Conservation (phyloP, 2,329 filamentous ascomycete genomes). For the Hypocrella siamensis region DNA sequence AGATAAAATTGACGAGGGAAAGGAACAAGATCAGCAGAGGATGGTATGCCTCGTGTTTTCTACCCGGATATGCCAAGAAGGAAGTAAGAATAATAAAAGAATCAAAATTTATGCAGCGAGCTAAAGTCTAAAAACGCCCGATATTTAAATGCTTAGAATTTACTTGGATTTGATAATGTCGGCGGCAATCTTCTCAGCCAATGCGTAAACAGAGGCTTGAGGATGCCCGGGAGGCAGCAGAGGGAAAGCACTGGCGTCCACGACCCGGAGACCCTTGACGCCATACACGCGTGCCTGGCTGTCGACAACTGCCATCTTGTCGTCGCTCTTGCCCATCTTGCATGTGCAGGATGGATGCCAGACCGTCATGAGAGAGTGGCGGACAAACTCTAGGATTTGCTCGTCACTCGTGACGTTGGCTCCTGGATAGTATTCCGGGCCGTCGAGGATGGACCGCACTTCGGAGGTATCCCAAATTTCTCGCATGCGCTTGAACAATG, state of each 20-base stretch:
- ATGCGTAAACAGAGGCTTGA: slow-evolving; percentile 8
- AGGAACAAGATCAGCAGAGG: no score
- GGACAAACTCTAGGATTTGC: slow-evolving; percentile 21
- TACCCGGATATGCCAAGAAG: no score
- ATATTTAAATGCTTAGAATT: no score
- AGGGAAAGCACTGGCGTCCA: slow-evolving; percentile 39
- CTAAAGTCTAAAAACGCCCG: no score
- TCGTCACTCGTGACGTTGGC: slow-evolving; percentile 20
- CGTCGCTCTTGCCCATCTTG: slow-evolving; percentile 19
- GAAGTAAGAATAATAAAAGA: no score
- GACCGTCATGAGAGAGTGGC: slow-evolving; percentile 9
- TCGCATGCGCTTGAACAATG: slow-evolving; percentile 22
- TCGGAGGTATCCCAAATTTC: slow-evolving; percentile 14
- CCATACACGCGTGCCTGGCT: slow-evolving; percentile 38
- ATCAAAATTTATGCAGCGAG: no score
- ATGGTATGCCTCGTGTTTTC: no score
- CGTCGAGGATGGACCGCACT: slow-evolving; percentile 14
- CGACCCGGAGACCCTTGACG: slow-evolving; percentile 37
- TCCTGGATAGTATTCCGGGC: slow-evolving; percentile 22
- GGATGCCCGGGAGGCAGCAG: slow-evolving; percentile 9
- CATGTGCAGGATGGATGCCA: slow-evolving; percentile 14
- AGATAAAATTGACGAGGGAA: no score
- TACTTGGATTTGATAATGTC: slow-evolving; percentile 3
- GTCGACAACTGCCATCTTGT: slow-evolving; percentile 41
- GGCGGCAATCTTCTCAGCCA: slow-evolving; percentile 13